Base-by-base conservation (phyloP, 306 rosid species). In the Malus sylvestris region DNA sequence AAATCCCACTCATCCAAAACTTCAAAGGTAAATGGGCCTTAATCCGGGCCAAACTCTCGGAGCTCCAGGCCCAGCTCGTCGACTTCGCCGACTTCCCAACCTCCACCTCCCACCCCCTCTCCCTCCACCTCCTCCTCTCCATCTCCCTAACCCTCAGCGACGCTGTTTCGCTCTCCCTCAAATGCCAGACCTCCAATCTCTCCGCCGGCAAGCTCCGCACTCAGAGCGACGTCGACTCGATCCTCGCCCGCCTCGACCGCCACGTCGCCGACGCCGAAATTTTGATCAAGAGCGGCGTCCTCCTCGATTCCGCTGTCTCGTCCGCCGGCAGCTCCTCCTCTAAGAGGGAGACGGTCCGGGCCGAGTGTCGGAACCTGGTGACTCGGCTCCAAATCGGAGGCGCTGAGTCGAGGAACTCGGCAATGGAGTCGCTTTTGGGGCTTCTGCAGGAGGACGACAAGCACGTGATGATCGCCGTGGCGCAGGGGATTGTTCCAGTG, bases 401-500 rank as follows among this genome's bases (percentile, higher is more conserved):
- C 19, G 33, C 84, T 3, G 97, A 88, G 25, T 84, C 96, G 18
- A 79, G 89, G 45, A 65, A 51, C 65, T 72, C 89, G 27, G 92
- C 97, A 3, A 82, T 95, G 83, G 97, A 92, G 35, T 82, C 91
- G 18, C 71, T 95, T 18, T 44, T 90, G 25, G 64, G 69, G 22
- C 60, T 95, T 13, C 84, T 95, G 4, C 79, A 83, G 49, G 87
- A 83, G 72, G 97, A 92, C 68, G 98, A 92, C 40, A 95, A 95
- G 89, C 92, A 95, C 77, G 98, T 95, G 8, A 86, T 89, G 58
- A 95, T 90, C 14, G 88, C 93, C 0, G 97, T 92, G n/a, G 97
- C 97, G 12, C 98, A 95, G 79, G 98, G 98, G 3, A 85, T 87
- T 1, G 96, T 95, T 33, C 98, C 96, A 15, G 91, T 92, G 29